These are phyloP conservation scores for Collybia mongolica DNA, from an alignment of 768 basidiomycete genomes.

Conservation along the genomic window DNA sequence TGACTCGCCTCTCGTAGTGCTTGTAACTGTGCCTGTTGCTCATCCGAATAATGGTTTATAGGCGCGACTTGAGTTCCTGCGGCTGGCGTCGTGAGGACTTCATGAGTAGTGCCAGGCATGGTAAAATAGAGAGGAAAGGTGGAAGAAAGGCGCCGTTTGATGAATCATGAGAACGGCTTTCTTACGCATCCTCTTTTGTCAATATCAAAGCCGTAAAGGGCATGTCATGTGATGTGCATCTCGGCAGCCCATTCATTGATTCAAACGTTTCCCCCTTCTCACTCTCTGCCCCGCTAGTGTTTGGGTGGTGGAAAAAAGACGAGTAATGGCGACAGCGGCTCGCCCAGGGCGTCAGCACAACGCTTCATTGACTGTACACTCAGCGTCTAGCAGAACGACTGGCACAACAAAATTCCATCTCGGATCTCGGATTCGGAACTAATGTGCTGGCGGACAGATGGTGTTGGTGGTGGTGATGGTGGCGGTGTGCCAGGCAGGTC, in stretches of 20 bases:
- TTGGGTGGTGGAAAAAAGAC: too few relatives aligned
- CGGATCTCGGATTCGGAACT: too few relatives aligned
- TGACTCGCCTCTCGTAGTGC: constrained; percentile 58
- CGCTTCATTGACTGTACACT: too few relatives aligned
- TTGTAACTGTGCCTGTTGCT: constrained; percentile 59
- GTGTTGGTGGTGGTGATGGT: too few relatives aligned
- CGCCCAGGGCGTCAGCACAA: too few relatives aligned
- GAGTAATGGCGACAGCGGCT: too few relatives aligned
- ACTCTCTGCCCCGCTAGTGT: too few relatives aligned
- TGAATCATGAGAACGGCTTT: constrained; percentile 1
- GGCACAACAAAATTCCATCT: too few relatives aligned
- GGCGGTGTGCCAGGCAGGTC: too few relatives aligned
- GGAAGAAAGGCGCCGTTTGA: constrained; percentile 3
- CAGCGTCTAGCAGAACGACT: too few relatives aligned
- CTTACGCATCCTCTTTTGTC: background rate
- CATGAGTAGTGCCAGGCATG: constrained; percentile 23
- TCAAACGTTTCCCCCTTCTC: background rate
- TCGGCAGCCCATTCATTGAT: background rate
- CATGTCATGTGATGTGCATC: background rate
- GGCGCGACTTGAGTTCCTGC: constrained; percentile 53
- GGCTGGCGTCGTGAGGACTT: constrained; percentile 56
- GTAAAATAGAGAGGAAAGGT: constrained; percentile 7
- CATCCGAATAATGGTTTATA: constrained; percentile 57
- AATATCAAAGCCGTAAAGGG: background rate
- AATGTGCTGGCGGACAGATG: too few relatives aligned